Evolutionary conservation across 495 filamentous ascomycete genomes (phyloP).

Genomic region (Penicilliopsis zonata): DNA sequence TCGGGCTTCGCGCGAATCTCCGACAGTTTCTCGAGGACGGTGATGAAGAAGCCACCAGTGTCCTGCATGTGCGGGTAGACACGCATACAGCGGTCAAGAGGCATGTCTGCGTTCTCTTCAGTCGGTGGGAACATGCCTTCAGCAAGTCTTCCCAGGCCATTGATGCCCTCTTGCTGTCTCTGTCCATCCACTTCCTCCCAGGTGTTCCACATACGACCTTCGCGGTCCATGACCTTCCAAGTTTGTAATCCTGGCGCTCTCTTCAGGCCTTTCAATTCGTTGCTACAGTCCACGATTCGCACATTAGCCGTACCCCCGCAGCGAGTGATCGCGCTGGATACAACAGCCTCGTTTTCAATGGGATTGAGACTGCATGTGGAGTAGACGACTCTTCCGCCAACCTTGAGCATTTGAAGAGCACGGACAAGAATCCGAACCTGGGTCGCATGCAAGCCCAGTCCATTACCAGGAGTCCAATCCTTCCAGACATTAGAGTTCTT

Average conservation of each 20-base stretch:
- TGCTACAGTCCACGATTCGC: slow-evolving; percentile 67
- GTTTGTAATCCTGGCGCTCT: slow-evolving; percentile 54
- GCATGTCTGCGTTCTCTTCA: slow-evolving; percentile 45
- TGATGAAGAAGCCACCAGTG: slow-evolving; percentile 95
- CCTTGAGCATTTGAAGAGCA: slow-evolving; percentile 91
- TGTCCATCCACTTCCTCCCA: slow-evolving; percentile 68
- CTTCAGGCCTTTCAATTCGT: slow-evolving; percentile 64
- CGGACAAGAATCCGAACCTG: slow-evolving; percentile 86
- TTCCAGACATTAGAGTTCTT: slow-evolving; percentile 93
- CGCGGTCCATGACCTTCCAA: slow-evolving; percentile 87
- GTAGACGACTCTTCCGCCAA: slow-evolving; percentile 87
- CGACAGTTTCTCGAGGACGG: slow-evolving; percentile 77
- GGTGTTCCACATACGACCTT: slow-evolving; percentile 57
- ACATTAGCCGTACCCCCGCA: slow-evolving; percentile 80
- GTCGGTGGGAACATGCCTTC: slow-evolving; percentile 75
- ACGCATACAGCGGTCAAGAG: slow-evolving; percentile 79
- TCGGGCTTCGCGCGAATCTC: slow-evolving; percentile 83
- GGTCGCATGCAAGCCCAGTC: slow-evolving; percentile 68
- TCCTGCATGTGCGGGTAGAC: slow-evolving; percentile 93
- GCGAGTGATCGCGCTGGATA: slow-evolving; percentile 72
- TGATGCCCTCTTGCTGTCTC: slow-evolving; percentile 39
- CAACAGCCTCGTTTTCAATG: slow-evolving; percentile 91
- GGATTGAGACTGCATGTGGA: slow-evolving; percentile 98
- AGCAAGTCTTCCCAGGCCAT: slow-evolving; percentile 49
- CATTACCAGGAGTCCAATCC: slow-evolving; percentile 80